Percentiles rank a stretch among this genome's conserved stretches.
Evolutionary conservation across 2,329 filamentous ascomycete species (phyloP).

Genomic region (Ambrosiella xylebori): DNA sequence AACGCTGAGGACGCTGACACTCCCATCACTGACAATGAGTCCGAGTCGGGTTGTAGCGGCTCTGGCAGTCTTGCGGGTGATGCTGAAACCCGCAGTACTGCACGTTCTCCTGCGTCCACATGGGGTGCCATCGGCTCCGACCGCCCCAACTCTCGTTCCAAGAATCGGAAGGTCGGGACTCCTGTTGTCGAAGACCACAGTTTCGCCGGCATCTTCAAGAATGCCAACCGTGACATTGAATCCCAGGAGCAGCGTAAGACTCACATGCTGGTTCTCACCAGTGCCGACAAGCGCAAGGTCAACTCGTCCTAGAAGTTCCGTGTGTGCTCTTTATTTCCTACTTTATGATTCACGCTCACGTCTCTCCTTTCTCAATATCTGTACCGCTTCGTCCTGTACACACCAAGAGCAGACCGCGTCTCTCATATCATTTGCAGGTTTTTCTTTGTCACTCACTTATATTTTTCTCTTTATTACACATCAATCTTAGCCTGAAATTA

Average conservation of each 20-base stretch:
- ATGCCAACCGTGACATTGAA: slow-evolving; percentile 34
- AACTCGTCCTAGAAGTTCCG: slow-evolving; percentile 13
- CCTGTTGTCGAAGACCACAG: slow-evolving; percentile 34
- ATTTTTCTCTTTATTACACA: not conserved
- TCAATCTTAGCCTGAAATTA: not conserved
- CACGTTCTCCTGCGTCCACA: slow-evolving; percentile 49
- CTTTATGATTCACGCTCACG: slow-evolving; percentile 13
- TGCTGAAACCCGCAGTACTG: slow-evolving; percentile 50
- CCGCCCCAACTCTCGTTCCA: slow-evolving; percentile 46
- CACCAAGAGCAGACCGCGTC: slow-evolving; percentile 11
- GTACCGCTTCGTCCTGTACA: slow-evolving; percentile 9
- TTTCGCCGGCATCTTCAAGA: slow-evolving; percentile 50
- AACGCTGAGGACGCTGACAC: slow-evolving; percentile 46
- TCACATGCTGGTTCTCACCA: slow-evolving; percentile 73
- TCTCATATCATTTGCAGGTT: slow-evolving; percentile 7
- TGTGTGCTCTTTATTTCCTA: slow-evolving; percentile 5
- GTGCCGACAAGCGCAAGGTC: slow-evolving; percentile 71
- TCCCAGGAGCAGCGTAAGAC: slow-evolving; percentile 56
- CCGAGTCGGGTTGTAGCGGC: slow-evolving; percentile 51
- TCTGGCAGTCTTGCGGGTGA: slow-evolving; percentile 70
- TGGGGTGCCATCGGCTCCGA: slow-evolving; percentile 76
- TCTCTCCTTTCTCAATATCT: slow-evolving; percentile 13
- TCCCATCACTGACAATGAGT: slow-evolving; percentile 55
- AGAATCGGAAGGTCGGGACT: slow-evolving; percentile 41
- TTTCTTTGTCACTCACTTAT: not conserved